phyloP scores from a whole-genome alignment of 305 asterid genomes.

The Rubia tinctorum region DNA sequence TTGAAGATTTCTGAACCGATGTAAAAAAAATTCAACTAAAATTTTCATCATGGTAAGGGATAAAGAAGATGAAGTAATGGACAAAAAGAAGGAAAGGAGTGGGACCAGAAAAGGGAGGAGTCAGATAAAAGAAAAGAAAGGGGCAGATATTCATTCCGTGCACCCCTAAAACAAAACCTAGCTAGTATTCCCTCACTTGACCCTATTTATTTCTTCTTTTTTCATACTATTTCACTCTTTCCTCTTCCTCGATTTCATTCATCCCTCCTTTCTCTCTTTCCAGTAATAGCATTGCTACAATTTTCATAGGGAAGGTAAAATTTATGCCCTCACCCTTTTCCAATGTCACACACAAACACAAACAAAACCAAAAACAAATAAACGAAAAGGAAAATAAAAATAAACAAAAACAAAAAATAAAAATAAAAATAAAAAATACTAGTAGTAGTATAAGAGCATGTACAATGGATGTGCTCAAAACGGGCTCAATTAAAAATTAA shows the following conservation, averaged over 20 bases:
- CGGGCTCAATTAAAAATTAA: too few relatives aligned
- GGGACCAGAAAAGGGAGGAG: slow-evolving; percentile 14
- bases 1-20: too few relatives aligned
- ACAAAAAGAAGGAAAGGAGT: slow-evolving; percentile 27
- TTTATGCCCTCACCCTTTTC: slow-evolving; percentile 14
- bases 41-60: too few relatives aligned
- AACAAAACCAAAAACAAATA: too few relatives aligned
- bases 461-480: too few relatives aligned
- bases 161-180: slow-evolving; percentile 34
- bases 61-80: slow-evolving; percentile 22
- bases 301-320: slow-evolving; percentile 92
- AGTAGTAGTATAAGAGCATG: too few relatives aligned
- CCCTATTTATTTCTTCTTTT: not conserved
- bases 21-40: too few relatives aligned
- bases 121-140: not conserved
- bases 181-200: not conserved
- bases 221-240: not conserved
- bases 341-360: slow-evolving; percentile 18
- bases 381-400: too few relatives aligned
- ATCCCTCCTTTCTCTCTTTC: slow-evolving; percentile 28
- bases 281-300: slow-evolving; percentile 51
- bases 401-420: too few relatives aligned
- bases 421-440: too few relatives aligned
- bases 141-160: slow-evolving; percentile 38
- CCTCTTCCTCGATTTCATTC: slow-evolving; percentile 81